Evolutionary conservation across 1,284 basidiomycete species (phyloP), one percentile per base, ranked within the genome.

Genomic region (Pseudozyma tsukubaensis): DNA sequence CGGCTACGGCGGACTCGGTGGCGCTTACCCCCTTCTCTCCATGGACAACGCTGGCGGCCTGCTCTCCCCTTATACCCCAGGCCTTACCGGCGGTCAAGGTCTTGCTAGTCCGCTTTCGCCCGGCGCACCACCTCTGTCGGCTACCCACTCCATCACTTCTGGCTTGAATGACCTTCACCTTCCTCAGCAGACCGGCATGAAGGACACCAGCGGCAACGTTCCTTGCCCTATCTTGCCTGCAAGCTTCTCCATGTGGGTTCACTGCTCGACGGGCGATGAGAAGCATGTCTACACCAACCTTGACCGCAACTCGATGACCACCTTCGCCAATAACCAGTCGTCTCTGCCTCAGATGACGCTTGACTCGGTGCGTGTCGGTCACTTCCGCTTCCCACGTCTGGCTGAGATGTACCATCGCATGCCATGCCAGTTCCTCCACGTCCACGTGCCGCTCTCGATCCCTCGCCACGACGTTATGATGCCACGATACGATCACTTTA

Each of bases 391-490:
- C 76, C 81, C 83, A 9, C 70, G 66, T 35, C 79, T 86, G 29
- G 73, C 74, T 4, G 79, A 75, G 50, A 85, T 86, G 84, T 76
- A 80, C 65, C 74, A 83, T 32, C 76, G 69, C 50, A 77, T 85
- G 50, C 81, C 82, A 7, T 86, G 85, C 61, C 86, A 85, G 56
- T 86, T 86, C 78, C 77, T 86, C 13, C 84, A 86, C 69, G 75
- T 85, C 53, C 79, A 84, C 24, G 81, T 86, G 24, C 80, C 83
- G 21, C 72, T 86, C 36, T 76, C 80, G 24, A 60, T 86, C n/a
- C 85, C 85, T 19, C 78, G 80, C 29, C 66, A 73, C 60, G 76
- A 82, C 32, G 72, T 75, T 42, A 57, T 76, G 59, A 71, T 79
- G 54, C 76, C 79, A 1, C 58, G 64, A 32, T 83, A 73, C 64